These are phyloP conservation scores for Syzygium malaccense DNA, from an alignment of 441 rosid genomes.

Conservation along the genomic window DNA sequence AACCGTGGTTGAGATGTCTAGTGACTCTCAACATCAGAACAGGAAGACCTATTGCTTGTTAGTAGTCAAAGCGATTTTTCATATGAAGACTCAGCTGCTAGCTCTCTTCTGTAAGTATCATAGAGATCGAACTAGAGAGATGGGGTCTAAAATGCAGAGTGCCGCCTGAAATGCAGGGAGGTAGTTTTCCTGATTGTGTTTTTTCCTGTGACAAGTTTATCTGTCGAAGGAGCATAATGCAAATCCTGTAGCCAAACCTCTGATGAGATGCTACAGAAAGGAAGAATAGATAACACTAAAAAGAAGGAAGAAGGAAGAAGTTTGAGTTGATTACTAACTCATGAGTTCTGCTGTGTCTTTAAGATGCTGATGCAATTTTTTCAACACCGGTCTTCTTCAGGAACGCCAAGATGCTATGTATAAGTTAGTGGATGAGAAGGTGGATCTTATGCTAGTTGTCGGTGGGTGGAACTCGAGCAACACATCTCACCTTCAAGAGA, in stretches of 20 bases:
- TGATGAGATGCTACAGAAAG: not conserved
- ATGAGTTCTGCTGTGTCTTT: not conserved
- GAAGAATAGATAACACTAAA: not conserved
- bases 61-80: not conserved
- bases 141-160: not conserved
- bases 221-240: not conserved
- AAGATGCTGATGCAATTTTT: conserved; percentile 53
- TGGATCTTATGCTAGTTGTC: conserved; percentile 82
- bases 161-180: fast-evolving
- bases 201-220: not conserved
- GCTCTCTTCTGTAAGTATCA: not conserved
- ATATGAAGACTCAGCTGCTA: not conserved
- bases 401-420: conserved; percentile 92
- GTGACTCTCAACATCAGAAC: not conserved
- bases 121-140: not conserved
- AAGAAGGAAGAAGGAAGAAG: not conserved
- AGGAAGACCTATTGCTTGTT: not conserved
- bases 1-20: not conserved
- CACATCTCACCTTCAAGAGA: conserved; percentile 97
- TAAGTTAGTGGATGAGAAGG: conserved; percentile 70
- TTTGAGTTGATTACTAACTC: not conserved
- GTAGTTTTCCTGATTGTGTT: not conserved
- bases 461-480: conserved; percentile 99
- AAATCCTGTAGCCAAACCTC: not conserved
- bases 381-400: not conserved